These are phyloP conservation scores for Cercis canadensis DNA, from an alignment of 306 rosid genomes.

Conservation along the genomic window DNA sequence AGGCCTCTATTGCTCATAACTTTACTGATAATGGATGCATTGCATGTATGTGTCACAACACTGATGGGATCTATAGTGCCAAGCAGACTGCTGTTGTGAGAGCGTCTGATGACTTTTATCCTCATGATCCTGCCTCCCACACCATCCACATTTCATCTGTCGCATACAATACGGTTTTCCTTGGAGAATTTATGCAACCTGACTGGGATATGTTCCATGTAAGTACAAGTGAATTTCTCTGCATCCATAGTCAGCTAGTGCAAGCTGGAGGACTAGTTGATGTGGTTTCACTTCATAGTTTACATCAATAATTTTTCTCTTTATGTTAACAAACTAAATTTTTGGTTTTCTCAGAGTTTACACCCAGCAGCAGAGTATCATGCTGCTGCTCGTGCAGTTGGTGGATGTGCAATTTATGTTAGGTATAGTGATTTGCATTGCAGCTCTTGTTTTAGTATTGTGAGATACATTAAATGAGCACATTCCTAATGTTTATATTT, in stretches of 20 bases:
- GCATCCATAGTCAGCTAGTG: background rate
- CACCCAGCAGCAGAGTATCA: slow-evolving; percentile 97
- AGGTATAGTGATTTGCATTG: slow-evolving; percentile 51
- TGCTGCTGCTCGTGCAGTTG: slow-evolving; percentile 94
- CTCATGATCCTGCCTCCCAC: slow-evolving; percentile 93
- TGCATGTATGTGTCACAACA: slow-evolving; percentile 98
- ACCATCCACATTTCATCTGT: slow-evolving; percentile 96
- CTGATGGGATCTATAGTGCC: slow-evolving; percentile 84
- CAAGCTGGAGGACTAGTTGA: background rate
- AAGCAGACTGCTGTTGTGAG: slow-evolving; percentile 92
- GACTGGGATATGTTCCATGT: slow-evolving; percentile 99
- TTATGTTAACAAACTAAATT: slow-evolving; percentile 18
- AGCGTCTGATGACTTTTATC: slow-evolving; percentile 96
- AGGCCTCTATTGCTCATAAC: slow-evolving; percentile 83
- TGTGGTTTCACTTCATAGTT: too few relatives aligned
- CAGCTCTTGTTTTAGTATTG: background rate
- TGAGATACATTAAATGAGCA: background rate
- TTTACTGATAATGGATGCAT: slow-evolving; percentile 94
- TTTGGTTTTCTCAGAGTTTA: slow-evolving; percentile 60
- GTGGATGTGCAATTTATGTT: slow-evolving; percentile 97
- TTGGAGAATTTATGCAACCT: slow-evolving; percentile 97
- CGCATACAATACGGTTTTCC: slow-evolving; percentile 92
- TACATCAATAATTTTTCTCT: background rate
- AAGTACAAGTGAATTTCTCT: slow-evolving; percentile 39
- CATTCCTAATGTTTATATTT: background rate